Conservation (phyloP, 106 monocot genomes). For the Phalaenopsis aphrodite region DNA sequence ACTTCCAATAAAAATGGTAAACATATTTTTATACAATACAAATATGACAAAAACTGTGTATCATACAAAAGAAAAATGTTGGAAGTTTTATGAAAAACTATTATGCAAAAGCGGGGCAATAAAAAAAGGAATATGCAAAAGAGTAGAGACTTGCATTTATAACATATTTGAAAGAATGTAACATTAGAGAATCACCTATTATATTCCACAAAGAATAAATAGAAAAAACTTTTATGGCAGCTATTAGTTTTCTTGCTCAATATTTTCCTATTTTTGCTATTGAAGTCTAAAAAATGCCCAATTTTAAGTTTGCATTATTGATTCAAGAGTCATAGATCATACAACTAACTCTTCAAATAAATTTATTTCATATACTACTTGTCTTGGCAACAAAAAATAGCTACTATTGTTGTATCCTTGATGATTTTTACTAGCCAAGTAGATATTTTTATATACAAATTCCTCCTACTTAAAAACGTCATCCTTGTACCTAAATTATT, state of each 20-base stretch:
- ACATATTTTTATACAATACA: no score
- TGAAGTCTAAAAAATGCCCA: neutral
- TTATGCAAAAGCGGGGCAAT: neutral
- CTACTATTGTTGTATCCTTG: neutral
- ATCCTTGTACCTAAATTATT: no score
- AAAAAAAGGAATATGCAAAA: neutral
- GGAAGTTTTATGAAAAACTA: neutral
- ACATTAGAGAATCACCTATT: neutral
- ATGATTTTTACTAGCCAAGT: neutral
- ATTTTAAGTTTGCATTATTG: neutral
- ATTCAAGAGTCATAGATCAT: neutral
- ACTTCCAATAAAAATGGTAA: no score
- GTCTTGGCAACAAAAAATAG: neutral
- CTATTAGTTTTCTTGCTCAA: neutral
- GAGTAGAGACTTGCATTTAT: neutral
- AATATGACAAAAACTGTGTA: no score
- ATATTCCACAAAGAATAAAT: no score
- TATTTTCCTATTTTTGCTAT: neutral
- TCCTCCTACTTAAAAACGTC: no score
- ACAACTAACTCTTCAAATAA: neutral
- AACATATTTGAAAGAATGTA: neutral
- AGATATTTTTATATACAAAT: neutral
- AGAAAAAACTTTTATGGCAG: neutral
- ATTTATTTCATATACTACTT: neutral
- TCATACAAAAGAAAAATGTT: no score